Evolutionary conservation across 306 rosid species (phyloP), one percentile per base, ranked within the genome.

Genomic region (Ormosia emarginata): DNA sequence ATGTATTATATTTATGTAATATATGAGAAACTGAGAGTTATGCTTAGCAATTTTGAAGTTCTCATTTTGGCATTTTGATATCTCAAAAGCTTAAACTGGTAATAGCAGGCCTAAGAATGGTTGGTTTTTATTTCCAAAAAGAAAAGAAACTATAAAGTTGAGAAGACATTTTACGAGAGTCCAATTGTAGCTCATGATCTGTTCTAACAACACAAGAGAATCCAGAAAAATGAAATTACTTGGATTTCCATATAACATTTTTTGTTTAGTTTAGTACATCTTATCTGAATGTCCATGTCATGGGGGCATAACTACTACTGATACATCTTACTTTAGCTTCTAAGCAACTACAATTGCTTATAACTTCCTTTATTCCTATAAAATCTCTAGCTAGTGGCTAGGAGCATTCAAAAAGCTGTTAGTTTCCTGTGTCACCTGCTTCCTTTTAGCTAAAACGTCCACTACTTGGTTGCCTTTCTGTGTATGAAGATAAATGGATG

Each of bases 1-100:
- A 36, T 63, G 67, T 83, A 10, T 50, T 39, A 49, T 32, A 47
- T 57, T 29, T 71, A 71, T 59, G 67, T 14, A 83, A 83, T 83
- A 50, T 50, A 75, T 59, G 62, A 84, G 75, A 78, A 56, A 6
- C 32, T 18, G 34, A 14, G 57, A 67, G 17, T 7, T 58, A n/a
- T 18, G n/a, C 2, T 1, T 77, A 8, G 14, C 30, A 11, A 77
- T 15, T 68, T 71, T 68, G 62, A 74, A 50, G 13, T 58, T 58
- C 41, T 77, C 24, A 32, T 70, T 50, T 13, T 43, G 36, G 15
- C 0, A 18, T 59, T 80, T 59, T 1, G 12, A 7, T 37, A 10
- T 29, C 13, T 66, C 10, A 1, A 11, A 44, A 69, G 24, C 24
- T 29, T 46, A 29, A 6, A 46, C 59, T 29, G 41, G 30, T n/a